Percentiles rank a stretch among this genome's conserved stretches.
These are phyloP conservation scores for Flaveria ramosissima DNA, from an alignment of 129 eudicot species.

Conservation along the genomic window DNA sequence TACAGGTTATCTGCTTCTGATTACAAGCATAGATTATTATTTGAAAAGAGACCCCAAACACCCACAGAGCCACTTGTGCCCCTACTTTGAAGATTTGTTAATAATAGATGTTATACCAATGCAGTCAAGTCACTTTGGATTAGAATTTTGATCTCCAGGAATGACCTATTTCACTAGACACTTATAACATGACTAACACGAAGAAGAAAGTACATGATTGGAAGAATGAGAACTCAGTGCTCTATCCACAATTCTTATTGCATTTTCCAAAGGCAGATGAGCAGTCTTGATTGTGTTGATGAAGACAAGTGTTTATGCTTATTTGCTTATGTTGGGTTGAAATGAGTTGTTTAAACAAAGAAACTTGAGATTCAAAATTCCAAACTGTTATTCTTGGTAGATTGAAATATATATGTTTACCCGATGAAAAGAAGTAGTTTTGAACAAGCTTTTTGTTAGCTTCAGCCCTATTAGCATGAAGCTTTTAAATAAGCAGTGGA, in stretches of 20 bases:
- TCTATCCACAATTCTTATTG: too few relatives aligned
- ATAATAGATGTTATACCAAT: neutral
- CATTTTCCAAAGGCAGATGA: neutral
- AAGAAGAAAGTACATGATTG: too few relatives aligned
- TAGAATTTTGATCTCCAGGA: slow-evolving; percentile 6
- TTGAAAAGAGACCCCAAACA: neutral
- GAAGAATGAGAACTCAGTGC: too few relatives aligned
- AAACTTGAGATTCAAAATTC: too few relatives aligned
- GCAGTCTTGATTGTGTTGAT: neutral
- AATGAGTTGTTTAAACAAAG: neutral
- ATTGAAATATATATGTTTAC: too few relatives aligned
- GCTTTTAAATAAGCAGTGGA: neutral
- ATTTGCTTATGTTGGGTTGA: neutral
- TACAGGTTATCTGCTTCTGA: too few relatives aligned
- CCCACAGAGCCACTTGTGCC: neutral
- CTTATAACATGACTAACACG: neutral
- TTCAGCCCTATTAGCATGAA: neutral
- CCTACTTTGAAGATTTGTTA: neutral
- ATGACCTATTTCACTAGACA: neutral
- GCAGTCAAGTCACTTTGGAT: neutral
- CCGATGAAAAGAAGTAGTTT: too few relatives aligned
- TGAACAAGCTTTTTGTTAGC: neutral
- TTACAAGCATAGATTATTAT: too few relatives aligned
- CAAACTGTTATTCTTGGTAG: too few relatives aligned
- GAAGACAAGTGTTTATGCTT: neutral